A percentile compares a stretch with the other conserved stretches of the same genome.
phyloP scores from a whole-genome alignment of 495 filamentous ascomycete genomes.

The Jackrogersella multiformis region DNA sequence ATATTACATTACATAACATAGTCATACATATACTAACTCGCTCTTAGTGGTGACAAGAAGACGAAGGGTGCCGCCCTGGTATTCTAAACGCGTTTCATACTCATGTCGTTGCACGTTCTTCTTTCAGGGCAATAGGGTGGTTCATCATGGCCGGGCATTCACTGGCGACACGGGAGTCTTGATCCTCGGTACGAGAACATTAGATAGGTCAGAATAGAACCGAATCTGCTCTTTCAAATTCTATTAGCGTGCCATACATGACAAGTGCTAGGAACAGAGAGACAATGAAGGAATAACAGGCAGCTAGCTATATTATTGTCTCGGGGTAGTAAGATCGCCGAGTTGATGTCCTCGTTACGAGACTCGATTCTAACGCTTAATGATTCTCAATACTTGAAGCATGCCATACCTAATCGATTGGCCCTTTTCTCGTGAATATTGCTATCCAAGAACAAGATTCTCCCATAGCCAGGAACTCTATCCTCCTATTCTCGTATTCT shows the following conservation, averaged over 20 bases:
- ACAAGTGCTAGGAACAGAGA: conserved; percentile 23
- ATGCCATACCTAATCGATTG: too few species aligned
- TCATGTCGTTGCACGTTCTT: conserved; percentile 38
- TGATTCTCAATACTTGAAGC: background rate
- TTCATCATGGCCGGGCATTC: conserved; percentile 43
- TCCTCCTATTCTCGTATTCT: too few species aligned
- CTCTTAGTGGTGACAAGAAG: conserved; percentile 98
- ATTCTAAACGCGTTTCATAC: conserved; percentile 71
- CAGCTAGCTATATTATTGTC: background rate
- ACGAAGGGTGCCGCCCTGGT: conserved; percentile 99
- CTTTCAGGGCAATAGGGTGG: conserved; percentile 42
- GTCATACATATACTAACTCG: conserved; percentile 20
- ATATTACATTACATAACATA: too few species aligned
- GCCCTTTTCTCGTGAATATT: too few species aligned
- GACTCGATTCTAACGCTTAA: conserved; percentile 8
- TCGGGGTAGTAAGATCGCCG: background rate
- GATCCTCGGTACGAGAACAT: conserved; percentile 39
- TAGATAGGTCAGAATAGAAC: conserved; percentile 43
- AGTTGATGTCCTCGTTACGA: conserved; percentile 2
- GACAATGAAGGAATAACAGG: background rate
- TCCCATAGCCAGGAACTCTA: too few species aligned
- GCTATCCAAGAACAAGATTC: too few species aligned
- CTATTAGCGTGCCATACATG: conserved; percentile 12
- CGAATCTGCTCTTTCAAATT: conserved; percentile 35
- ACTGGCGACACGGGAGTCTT: conserved; percentile 45